phyloP scores from a whole-genome alignment of 257 asterid genomes.

The Fraxinus excelsior region DNA sequence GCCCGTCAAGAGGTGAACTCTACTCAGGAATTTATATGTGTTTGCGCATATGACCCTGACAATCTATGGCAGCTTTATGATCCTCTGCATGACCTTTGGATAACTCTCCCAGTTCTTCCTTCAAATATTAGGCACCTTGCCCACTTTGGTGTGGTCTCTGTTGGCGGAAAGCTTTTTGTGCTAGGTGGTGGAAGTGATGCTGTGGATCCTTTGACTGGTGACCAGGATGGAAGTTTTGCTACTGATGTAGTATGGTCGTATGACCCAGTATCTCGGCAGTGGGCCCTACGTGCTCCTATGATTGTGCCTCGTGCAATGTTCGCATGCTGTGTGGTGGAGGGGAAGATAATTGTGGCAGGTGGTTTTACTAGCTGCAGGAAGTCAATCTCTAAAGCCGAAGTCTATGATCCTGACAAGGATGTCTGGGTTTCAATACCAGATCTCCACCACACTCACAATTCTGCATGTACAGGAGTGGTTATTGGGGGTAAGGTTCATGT shows the following conservation, averaged over 20 bases:
- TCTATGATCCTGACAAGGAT: slow-evolving; percentile 84
- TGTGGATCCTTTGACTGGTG: slow-evolving; percentile 92
- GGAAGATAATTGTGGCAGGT: slow-evolving; percentile 92
- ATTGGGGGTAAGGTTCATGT: slow-evolving; percentile 81
- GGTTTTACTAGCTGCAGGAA: slow-evolving; percentile 90
- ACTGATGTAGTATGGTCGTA: slow-evolving; percentile 94
- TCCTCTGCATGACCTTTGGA: slow-evolving; percentile 76
- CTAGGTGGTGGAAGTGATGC: slow-evolving; percentile 97
- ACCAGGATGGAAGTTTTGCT: slow-evolving; percentile 95
- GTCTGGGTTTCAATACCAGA: slow-evolving; percentile 84
- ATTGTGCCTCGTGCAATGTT: slow-evolving; percentile 95
- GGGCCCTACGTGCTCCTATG: slow-evolving; percentile 81
- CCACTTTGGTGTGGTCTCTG: slow-evolving; percentile 86
- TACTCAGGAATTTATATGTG: slow-evolving; percentile 77
- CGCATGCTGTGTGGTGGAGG: slow-evolving; percentile 87
- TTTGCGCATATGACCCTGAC: slow-evolving; percentile 91
- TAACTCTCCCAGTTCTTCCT: slow-evolving; percentile 84
- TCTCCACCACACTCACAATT: slow-evolving; percentile 78
- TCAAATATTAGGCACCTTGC: slow-evolving; percentile 86
- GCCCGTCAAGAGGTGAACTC: slow-evolving; percentile 83
- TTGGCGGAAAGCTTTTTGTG: slow-evolving; percentile 84
- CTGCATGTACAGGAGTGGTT: slow-evolving; percentile 86
- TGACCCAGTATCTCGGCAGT: slow-evolving; percentile 59
- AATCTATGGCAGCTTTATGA: slow-evolving; percentile 94
- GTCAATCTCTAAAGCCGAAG: slow-evolving; percentile 87